Percentiles rank a stretch among this genome's conserved stretches.
phyloP scores from a whole-genome alignment of 2,329 filamentous ascomycete genomes.

The Ophiostoma quercus region DNA sequence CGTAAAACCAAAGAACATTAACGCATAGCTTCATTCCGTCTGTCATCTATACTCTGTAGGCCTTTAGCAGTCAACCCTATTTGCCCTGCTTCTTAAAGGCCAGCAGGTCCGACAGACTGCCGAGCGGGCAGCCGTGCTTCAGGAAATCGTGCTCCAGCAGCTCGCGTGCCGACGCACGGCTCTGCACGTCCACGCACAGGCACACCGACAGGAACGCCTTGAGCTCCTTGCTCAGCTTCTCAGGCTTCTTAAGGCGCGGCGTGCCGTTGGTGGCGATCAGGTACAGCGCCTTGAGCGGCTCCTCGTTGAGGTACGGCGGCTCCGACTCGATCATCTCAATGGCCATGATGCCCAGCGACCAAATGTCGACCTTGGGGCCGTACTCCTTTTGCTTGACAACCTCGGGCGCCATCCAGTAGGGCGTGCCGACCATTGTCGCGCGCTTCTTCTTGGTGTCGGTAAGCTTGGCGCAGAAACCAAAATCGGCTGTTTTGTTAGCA shows the following conservation, averaged over 20 bases:
- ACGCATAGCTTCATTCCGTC: slow-evolving; percentile 6
- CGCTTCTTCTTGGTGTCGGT: slow-evolving; percentile 96
- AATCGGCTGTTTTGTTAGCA: slow-evolving; percentile 63
- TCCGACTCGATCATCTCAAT: slow-evolving; percentile 99
- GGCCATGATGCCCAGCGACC: slow-evolving; percentile 98
- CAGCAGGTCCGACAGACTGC: slow-evolving; percentile 78
- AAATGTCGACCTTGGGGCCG: slow-evolving; percentile 96
- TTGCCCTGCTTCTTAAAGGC: slow-evolving; percentile 75
- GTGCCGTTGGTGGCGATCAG: slow-evolving; percentile 98
- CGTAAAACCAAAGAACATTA: background rate
- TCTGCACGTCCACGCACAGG: slow-evolving; percentile 93
- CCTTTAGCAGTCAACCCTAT: slow-evolving; percentile 35
- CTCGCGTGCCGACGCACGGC: slow-evolving; percentile 84
- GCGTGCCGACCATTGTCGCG: slow-evolving; percentile 97
- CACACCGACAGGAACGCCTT: slow-evolving; percentile 96
- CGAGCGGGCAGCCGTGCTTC: slow-evolving; percentile 79
- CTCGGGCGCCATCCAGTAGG: slow-evolving; percentile 99
- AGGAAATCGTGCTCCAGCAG: slow-evolving; percentile 89
- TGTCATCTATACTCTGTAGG: background rate
- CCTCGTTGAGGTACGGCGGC: slow-evolving; percentile 95
- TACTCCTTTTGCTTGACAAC: slow-evolving; percentile 99
- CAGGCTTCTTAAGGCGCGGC: slow-evolving; percentile 92
- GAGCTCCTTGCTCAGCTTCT: slow-evolving; percentile 95
- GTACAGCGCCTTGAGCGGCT: slow-evolving; percentile 93
- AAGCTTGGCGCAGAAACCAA: slow-evolving; percentile 97